phyloP scores from a whole-genome alignment of 2,329 filamentous ascomycete species.

The Stagonosporopsis cucurbitacearum region DNA sequence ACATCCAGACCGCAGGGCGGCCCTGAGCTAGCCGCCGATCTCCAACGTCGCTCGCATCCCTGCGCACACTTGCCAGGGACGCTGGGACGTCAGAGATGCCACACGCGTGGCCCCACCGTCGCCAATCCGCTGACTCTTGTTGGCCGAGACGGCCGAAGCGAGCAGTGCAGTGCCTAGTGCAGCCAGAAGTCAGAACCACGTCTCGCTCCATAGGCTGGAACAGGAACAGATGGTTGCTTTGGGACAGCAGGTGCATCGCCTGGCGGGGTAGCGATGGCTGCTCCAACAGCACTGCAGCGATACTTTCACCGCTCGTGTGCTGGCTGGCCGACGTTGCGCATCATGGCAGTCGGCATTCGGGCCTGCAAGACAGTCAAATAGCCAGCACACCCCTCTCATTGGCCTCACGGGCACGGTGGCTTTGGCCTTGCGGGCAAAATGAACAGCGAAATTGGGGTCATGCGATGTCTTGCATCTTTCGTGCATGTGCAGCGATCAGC shows the following conservation, averaged over 20 bases:
- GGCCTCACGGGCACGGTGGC: constrained; percentile 2
- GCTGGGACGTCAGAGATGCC: constrained; percentile 17
- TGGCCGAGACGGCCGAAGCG: constrained; percentile 10
- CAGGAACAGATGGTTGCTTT: constrained; percentile 15
- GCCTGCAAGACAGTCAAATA: constrained; percentile 6
- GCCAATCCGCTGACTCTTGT: constrained; percentile 11
- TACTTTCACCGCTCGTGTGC: constrained; percentile 15
- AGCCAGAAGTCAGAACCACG: constrained; percentile 3
- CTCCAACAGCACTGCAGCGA: constrained; percentile 8
- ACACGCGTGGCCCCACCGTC: constrained; percentile 10
- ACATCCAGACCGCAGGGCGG: constrained; percentile 20
- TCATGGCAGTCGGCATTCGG: constrained; percentile 1
- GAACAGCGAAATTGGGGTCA: constrained; percentile 14
- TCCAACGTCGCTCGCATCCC: constrained; percentile 10
- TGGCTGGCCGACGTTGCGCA: constrained; percentile 4
- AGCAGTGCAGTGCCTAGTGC: background rate
- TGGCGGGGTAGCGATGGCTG: constrained; percentile 16
- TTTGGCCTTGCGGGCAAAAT: constrained; percentile 9
- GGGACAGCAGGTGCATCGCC: constrained; percentile 4
- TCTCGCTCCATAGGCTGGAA: background rate
- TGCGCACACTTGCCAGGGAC: constrained; percentile 11
- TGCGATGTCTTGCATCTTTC: constrained; percentile 19
- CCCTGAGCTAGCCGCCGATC: constrained; percentile 20
- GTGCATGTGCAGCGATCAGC: constrained; percentile 11
- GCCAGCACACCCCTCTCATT: constrained; percentile 5